These are phyloP conservation scores for Arthrinium puccinioides DNA, from an alignment of 2,329 filamentous ascomycete genomes.

Conservation along the genomic window DNA sequence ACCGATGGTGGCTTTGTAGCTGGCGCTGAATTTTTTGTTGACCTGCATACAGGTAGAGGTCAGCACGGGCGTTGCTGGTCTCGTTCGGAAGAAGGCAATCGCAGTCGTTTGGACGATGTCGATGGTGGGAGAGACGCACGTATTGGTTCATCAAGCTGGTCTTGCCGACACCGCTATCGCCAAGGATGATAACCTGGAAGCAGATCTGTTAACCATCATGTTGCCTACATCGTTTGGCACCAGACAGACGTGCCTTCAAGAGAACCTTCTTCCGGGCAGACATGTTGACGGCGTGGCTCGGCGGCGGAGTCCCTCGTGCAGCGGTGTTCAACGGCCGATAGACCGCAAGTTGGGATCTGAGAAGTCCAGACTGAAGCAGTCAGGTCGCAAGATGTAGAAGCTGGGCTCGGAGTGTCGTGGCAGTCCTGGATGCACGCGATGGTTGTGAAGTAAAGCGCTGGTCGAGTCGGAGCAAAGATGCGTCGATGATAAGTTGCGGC, in stretches of 20 bases:
- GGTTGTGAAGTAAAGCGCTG: too few relatives aligned
- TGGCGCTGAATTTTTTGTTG: constrained; percentile 99
- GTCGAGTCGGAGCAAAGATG: too few relatives aligned
- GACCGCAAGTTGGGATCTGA: background rate
- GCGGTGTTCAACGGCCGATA: background rate
- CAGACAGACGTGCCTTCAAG: constrained; percentile 58
- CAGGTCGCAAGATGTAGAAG: background rate
- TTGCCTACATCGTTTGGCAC: constrained; percentile 2
- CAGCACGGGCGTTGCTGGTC: background rate
- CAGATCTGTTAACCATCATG: constrained; percentile 1
- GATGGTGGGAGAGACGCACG: constrained; percentile 56
- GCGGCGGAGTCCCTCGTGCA: constrained; percentile 1
- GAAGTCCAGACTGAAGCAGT: background rate
- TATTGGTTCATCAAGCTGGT: constrained; percentile 99
- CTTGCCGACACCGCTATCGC: constrained; percentile 98
- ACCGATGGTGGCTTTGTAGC: constrained; percentile 98
- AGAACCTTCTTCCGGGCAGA: constrained; percentile 84
- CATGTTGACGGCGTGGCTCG: constrained; percentile 42
- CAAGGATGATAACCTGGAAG: constrained; percentile 88
- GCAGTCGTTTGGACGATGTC: background rate
- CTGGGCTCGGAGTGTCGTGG: background rate
- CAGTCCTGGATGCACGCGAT: too few relatives aligned
- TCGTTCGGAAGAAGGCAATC: too few relatives aligned
- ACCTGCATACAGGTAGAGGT: constrained; percentile 50
- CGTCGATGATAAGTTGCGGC: too few relatives aligned